Evolutionary conservation across 106 monocot species (phyloP).

Genomic region (Apostasia shenzhenica): DNA sequence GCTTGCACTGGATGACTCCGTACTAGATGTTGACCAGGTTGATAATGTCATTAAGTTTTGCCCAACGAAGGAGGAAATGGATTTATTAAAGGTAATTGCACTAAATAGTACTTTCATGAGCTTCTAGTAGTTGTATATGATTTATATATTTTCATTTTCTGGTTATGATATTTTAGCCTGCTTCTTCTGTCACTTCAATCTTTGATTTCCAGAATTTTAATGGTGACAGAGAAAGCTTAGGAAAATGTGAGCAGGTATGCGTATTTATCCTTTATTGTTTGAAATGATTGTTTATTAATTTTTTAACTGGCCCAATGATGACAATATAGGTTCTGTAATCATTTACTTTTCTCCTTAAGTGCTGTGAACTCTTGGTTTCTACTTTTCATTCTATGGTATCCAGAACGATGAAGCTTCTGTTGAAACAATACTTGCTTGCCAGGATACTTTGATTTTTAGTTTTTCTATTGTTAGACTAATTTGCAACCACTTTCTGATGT

Average conservation of each 20-base stretch:
- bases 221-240: constrained; percentile 82
- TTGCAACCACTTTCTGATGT: not conserved
- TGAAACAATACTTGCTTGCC: no score
- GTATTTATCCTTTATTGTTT: constrained; percentile 8
- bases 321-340: no score
- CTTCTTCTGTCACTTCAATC: constrained; percentile 2
- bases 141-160: not conserved
- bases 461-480: not conserved
- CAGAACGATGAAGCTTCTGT: no score
- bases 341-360: no score
- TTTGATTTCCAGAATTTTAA: constrained; percentile 39
- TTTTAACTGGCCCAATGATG: not conserved
- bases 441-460: not conserved
- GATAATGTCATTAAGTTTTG: constrained; percentile 96
- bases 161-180: not conserved
- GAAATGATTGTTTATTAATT: not conserved
- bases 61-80: constrained; percentile 94
- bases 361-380: no score
- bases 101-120: not conserved
- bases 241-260: constrained; percentile 90
- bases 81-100: constrained; percentile 64
- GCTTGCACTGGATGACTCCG: constrained; percentile 84
- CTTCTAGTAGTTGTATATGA: not conserved
- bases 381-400: no score
- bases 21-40: constrained; percentile 84